phyloP scores from a whole-genome alignment of 208 protist genomes.

The Porcisia hertigi region DNA sequence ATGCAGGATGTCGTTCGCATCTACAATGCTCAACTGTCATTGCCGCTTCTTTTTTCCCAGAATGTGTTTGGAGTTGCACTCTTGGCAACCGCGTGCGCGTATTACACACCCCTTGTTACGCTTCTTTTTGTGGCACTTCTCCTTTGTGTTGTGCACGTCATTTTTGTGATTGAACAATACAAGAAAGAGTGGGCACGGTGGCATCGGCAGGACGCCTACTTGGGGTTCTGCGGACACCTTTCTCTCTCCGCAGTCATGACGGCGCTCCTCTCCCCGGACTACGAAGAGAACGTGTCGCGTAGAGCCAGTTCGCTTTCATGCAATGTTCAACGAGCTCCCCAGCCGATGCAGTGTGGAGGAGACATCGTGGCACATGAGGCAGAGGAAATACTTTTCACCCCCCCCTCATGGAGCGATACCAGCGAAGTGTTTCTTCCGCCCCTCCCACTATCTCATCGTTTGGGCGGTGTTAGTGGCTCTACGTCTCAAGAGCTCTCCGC shows the following conservation, averaged over 20 bases:
- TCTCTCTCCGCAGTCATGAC: conserved; percentile 34
- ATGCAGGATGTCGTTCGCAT: conserved; percentile 44
- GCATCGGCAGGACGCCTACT: conserved; percentile 14
- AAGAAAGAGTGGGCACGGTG: conserved; percentile 37
- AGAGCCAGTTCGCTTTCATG: not conserved
- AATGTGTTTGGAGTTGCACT: conserved; percentile 56
- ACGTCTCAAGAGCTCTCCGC: not conserved
- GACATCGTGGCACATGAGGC: conserved; percentile 16
- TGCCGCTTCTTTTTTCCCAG: conserved; percentile 61
- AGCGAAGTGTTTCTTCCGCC: conserved; percentile 5
- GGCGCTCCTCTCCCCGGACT: conserved; percentile 11
- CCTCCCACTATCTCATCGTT: not conserved
- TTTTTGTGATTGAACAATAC: conserved; percentile 47
- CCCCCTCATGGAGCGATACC: conserved; percentile 4
- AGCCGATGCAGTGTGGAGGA: conserved; percentile 11
- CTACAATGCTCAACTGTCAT: conserved; percentile 50
- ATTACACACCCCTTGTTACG: conserved; percentile 62
- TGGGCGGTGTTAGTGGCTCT: not conserved
- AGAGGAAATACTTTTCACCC: not conserved
- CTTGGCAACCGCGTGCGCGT: conserved; percentile 48
- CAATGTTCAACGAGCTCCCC: not conserved
- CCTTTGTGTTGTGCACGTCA: conserved; percentile 37
- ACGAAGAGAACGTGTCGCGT: not conserved
- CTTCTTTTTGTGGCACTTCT: conserved; percentile 49
- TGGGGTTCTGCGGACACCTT: conserved; percentile 11